These are phyloP conservation scores for Salvia sclarea DNA, from an alignment of 305 asterid species.

Conservation along the genomic window DNA sequence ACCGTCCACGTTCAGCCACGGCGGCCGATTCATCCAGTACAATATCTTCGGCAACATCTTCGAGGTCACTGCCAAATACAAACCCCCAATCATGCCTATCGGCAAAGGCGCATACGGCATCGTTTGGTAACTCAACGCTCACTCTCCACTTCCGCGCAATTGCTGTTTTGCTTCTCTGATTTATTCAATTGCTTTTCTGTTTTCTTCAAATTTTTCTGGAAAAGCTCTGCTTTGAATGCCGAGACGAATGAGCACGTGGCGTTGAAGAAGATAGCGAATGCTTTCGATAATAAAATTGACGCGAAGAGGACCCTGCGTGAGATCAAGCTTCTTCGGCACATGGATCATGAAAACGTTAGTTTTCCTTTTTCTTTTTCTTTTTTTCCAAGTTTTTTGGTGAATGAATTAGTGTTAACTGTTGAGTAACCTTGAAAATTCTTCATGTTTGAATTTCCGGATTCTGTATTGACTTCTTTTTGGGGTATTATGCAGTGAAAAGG, in stretches of 20 bases:
- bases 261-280: conserved; percentile 92
- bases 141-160: neutral
- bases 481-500: neutral
- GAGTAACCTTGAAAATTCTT: neutral
- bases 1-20: conserved; percentile 82
- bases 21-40: conserved; percentile 88
- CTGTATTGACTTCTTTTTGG: neutral
- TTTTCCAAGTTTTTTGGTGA: neutral
- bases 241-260: conserved; percentile 97
- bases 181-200: neutral
- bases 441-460: neutral
- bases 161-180: neutral
- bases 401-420: neutral
- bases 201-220: neutral
- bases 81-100: conserved; percentile 93
- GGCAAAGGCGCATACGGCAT: conserved; percentile 99
- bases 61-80: conserved; percentile 93
- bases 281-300: conserved; percentile 88
- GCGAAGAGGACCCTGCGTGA: conserved; percentile 98
- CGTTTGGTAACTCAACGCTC: conserved; percentile 61
- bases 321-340: conserved; percentile 97
- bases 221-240: conserved; percentile 85
- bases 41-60: conserved; percentile 86
- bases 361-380: no score
- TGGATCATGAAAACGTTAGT: conserved; percentile 99